phyloP scores from a whole-genome alignment of 768 basidiomycete genomes.

The Gloeostereum incarnatum region DNA sequence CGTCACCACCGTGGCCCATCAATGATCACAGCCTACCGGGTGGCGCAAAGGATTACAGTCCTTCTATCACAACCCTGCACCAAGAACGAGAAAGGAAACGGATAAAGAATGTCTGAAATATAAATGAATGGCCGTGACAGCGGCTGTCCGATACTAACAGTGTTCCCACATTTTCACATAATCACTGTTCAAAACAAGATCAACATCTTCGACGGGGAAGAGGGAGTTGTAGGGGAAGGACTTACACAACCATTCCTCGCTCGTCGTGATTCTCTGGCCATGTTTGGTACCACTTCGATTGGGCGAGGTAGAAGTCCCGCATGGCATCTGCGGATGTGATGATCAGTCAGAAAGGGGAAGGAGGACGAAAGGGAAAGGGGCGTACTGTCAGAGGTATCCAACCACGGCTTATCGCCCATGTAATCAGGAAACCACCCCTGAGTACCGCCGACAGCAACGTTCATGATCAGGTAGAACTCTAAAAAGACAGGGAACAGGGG shows the following conservation, averaged over 20 bases:
- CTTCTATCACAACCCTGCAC: no score
- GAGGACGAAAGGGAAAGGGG: background rate
- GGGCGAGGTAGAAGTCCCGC: constrained; percentile 32
- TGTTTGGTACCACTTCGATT: constrained; percentile 52
- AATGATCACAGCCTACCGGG: no score
- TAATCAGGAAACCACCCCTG: constrained; percentile 87
- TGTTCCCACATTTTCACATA: constrained; percentile 43
- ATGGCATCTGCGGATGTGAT: constrained; percentile 35
- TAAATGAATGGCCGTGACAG: no score
- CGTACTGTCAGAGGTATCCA: constrained; percentile 38
- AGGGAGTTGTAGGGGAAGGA: constrained; percentile 8
- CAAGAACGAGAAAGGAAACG: no score
- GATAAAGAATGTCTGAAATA: no score
- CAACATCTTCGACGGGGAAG: background rate
- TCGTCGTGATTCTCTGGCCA: constrained; percentile 57
- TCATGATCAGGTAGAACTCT: constrained; percentile 71
- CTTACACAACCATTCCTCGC: constrained; percentile 65
- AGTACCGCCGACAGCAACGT: constrained; percentile 74
- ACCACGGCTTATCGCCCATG: constrained; percentile 68
- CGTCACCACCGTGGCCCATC: no score
- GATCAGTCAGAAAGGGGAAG: constrained; percentile 9
- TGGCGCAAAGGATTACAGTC: no score
- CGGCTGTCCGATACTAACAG: constrained; percentile 16
- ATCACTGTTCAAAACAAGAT: constrained; percentile 18
- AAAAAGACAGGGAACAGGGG: background rate